A percentile compares a stretch with the other conserved stretches of the same genome.
These are phyloP conservation scores for Apiospora kogelbergensis DNA, from an alignment of 2,329 filamentous ascomycete species.

Conservation along the genomic window DNA sequence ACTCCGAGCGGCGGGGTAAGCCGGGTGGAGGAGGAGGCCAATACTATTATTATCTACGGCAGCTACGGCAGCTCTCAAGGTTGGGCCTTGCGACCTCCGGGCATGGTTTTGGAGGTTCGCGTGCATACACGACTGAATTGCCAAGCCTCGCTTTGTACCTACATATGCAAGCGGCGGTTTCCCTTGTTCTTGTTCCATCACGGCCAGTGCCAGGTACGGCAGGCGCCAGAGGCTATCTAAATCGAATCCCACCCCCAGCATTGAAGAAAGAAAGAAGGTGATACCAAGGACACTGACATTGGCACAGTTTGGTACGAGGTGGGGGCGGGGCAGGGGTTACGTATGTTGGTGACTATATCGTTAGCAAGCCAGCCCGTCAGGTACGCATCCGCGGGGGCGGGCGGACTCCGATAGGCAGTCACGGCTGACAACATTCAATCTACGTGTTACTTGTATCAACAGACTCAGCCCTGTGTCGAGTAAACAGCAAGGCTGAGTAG, in stretches of 20 bases:
- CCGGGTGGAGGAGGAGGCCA: not conserved
- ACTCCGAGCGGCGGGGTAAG: conserved; percentile 4
- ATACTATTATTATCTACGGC: not conserved
- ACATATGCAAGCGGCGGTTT: not conserved
- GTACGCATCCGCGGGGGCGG: not conserved
- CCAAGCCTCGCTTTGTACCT: not conserved
- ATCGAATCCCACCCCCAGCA: not conserved
- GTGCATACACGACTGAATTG: not conserved
- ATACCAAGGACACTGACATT: not conserved
- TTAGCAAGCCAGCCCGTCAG: not conserved
- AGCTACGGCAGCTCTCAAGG: not conserved
- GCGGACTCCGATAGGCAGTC: not conserved
- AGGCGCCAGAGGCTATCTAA: not conserved
- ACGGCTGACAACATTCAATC: not conserved
- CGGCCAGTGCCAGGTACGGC: not conserved
- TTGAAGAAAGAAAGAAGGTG: not conserved
- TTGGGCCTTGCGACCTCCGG: not conserved
- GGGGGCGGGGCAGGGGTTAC: not conserved
- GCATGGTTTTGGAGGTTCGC: not conserved
- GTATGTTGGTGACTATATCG: not conserved
- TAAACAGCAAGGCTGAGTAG: not conserved
- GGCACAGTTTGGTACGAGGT: not conserved
- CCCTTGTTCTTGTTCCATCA: not conserved
- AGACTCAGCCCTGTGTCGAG: not conserved
- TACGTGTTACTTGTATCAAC: not conserved